Conservation (phyloP, 257 asterid genomes). For the Lycium barbarum region DNA sequence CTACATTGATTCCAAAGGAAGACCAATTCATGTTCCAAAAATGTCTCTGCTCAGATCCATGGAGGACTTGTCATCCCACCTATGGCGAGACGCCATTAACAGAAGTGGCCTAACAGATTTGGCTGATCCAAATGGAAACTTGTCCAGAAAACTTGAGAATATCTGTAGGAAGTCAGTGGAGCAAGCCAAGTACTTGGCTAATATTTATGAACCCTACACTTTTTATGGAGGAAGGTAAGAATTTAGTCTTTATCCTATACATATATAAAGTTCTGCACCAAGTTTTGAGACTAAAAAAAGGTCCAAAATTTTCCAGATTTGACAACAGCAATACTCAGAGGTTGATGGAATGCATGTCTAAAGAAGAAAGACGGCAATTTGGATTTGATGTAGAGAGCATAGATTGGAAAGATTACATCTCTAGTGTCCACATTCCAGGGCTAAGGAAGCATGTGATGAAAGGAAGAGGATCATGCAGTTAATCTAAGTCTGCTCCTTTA, state of each 20-base stretch:
- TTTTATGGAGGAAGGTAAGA: slow-evolving; percentile 89
- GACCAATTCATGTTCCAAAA: slow-evolving; percentile 66
- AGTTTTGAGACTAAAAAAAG: not conserved
- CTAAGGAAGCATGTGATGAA: slow-evolving; percentile 93
- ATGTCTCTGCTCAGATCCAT: slow-evolving; percentile 84
- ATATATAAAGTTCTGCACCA: not conserved
- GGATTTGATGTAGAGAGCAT: slow-evolving; percentile 85
- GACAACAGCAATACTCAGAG: slow-evolving; percentile 86
- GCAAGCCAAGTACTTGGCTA: slow-evolving; percentile 84
- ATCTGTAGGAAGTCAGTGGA: slow-evolving; percentile 86
- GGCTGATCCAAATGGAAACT: slow-evolving; percentile 57
- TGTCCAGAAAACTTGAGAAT: slow-evolving; percentile 62
- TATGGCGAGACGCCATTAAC: slow-evolving; percentile 71
- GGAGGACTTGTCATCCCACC: slow-evolving; percentile 86
- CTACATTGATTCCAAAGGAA: slow-evolving; percentile 71
- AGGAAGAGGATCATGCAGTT: slow-evolving; percentile 71
- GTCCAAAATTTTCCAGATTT: slow-evolving; percentile 57
- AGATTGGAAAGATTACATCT: slow-evolving; percentile 90
- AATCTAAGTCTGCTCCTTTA: slow-evolving; percentile 31
- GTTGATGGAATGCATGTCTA: slow-evolving; percentile 76
- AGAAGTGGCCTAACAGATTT: slow-evolving; percentile 58
- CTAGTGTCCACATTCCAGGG: slow-evolving; percentile 91
- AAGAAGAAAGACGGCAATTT: slow-evolving; percentile 71
- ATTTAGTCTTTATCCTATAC: not conserved
- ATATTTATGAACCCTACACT: slow-evolving; percentile 82